These are phyloP conservation scores for Lenwebbia sp. DNA, from an alignment of 345 rosid genomes.

Conservation along the genomic window DNA sequence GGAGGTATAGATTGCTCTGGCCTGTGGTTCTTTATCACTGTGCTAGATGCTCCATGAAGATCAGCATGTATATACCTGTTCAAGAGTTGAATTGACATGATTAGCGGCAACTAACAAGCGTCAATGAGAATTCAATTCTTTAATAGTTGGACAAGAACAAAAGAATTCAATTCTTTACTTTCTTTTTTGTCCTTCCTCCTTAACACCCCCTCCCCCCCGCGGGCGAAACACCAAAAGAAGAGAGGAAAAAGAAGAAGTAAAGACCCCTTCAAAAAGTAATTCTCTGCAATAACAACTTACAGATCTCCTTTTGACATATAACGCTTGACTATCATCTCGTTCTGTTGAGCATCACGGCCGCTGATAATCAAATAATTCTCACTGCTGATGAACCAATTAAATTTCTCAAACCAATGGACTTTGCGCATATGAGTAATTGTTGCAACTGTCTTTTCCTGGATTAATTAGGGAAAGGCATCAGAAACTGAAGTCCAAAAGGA, in stretches of 20 bases:
- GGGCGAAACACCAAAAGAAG: background rate
- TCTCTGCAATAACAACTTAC: constrained; percentile 26
- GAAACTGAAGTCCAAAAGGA: background rate
- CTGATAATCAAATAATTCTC: constrained; percentile 90
- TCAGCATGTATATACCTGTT: constrained; percentile 95
- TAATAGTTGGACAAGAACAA: background rate
- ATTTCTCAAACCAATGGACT: constrained; percentile 99
- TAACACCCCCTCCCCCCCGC: background rate
- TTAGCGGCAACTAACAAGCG: background rate
- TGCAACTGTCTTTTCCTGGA: constrained; percentile 82
- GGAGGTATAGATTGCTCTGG: constrained; percentile 88
- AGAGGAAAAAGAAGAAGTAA: background rate
- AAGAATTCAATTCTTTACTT: no score
- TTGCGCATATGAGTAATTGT: constrained; percentile 90
- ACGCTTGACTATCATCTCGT: constrained; percentile 96
- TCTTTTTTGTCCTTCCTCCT: background rate
- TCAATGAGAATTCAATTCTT: background rate
- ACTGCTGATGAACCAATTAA: constrained; percentile 96
- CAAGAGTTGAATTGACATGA: constrained; percentile 4
- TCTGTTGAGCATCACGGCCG: constrained; percentile 98
- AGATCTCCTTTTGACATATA: constrained; percentile 96
- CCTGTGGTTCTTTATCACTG: constrained; percentile 90
- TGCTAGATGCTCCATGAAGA: constrained; percentile 96
- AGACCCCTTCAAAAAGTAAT: background rate
- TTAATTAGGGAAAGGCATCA: constrained; percentile 1